Percentiles rank a stretch among this genome's conserved stretches.
These are phyloP conservation scores for Tuber brumale DNA, from an alignment of 495 filamentous ascomycete genomes.

Conservation along the genomic window DNA sequence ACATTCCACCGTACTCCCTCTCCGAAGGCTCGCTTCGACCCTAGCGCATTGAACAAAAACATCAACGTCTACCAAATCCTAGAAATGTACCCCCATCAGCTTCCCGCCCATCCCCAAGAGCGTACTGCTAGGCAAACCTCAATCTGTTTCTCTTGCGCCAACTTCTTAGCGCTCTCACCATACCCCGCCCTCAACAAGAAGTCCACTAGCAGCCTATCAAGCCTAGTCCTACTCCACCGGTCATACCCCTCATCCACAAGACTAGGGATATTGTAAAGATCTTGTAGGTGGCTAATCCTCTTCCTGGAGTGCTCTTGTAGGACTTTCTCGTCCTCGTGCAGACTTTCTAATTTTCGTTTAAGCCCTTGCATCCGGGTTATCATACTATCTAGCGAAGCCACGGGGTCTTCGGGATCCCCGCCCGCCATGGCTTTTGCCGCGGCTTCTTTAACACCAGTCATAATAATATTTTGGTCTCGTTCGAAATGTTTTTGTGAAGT, in stretches of 20 bases:
- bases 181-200: constrained; percentile 82
- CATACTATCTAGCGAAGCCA: constrained; percentile 75
- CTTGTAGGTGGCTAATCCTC: constrained; percentile 70
- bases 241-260: constrained; percentile 92
- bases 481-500: constrained; percentile 75
- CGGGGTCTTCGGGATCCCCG: constrained; percentile 58
- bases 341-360: constrained; percentile 73
- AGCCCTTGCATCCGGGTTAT: constrained; percentile 73
- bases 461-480: constrained; percentile 63
- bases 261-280: constrained; percentile 70
- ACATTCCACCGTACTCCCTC: constrained; percentile 67
- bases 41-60: constrained; percentile 77
- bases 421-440: constrained; percentile 60
- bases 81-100: constrained; percentile 13
- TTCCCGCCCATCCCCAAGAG: background rate
- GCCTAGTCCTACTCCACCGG: constrained; percentile 69
- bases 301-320: constrained; percentile 67
- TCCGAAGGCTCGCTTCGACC: constrained; percentile 63
- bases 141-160: constrained; percentile 66
- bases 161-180: constrained; percentile 62
- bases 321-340: constrained; percentile 69
- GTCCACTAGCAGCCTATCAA: constrained; percentile 82
- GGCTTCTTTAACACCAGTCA: constrained; percentile 61
- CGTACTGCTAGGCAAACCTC: constrained; percentile 45
- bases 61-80: constrained; percentile 76